These are phyloP conservation scores for Lepidium aucheri DNA, from an alignment of 345 rosid genomes.

Conservation along the genomic window DNA sequence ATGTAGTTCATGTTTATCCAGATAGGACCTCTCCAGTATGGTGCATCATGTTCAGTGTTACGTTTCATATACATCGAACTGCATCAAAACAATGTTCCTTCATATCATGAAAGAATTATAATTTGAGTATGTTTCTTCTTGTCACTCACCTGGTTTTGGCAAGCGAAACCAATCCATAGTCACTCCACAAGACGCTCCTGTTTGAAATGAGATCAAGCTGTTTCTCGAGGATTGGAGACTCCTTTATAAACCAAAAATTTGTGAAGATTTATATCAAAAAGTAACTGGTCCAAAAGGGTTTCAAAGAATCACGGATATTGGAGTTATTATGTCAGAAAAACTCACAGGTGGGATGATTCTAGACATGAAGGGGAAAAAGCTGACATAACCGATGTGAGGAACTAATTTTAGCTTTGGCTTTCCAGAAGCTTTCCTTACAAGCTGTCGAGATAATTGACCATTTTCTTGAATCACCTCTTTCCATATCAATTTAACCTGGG, in stretches of 20 bases:
- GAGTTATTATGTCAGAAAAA: slow-evolving; percentile 3
- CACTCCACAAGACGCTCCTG: slow-evolving; percentile 69
- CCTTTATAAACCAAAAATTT: slow-evolving; percentile 31
- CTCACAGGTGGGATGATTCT: slow-evolving; percentile 89
- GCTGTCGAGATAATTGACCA: slow-evolving; percentile 50
- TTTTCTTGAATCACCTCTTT: slow-evolving; percentile 49
- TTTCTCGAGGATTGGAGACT: slow-evolving; percentile 83
- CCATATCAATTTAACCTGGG: slow-evolving; percentile 78
- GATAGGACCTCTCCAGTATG: slow-evolving; percentile 98
- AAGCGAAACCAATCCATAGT: slow-evolving; percentile 85
- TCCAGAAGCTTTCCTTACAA: slow-evolving; percentile 62
- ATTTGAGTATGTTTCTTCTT: not conserved
- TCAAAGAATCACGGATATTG: not conserved
- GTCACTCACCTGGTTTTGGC: slow-evolving; percentile 69
- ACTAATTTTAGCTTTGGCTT: slow-evolving; percentile 60
- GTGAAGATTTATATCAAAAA: not conserved
- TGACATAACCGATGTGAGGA: slow-evolving; percentile 88
- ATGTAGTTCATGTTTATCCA: slow-evolving; percentile 96
- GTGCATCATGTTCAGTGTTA: slow-evolving; percentile 95
- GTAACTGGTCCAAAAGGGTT: not conserved
- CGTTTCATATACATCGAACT: slow-evolving; percentile 94
- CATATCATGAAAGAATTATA: not conserved
- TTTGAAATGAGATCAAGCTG: slow-evolving; percentile 86
- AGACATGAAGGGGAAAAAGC: slow-evolving; percentile 89
- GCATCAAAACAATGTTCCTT: slow-evolving; percentile 2